Evolutionary conservation across 1,284 basidiomycete genomes (phyloP), one percentile per base, ranked within the genome.

Genomic region (Leccinum cinnamomeum): DNA sequence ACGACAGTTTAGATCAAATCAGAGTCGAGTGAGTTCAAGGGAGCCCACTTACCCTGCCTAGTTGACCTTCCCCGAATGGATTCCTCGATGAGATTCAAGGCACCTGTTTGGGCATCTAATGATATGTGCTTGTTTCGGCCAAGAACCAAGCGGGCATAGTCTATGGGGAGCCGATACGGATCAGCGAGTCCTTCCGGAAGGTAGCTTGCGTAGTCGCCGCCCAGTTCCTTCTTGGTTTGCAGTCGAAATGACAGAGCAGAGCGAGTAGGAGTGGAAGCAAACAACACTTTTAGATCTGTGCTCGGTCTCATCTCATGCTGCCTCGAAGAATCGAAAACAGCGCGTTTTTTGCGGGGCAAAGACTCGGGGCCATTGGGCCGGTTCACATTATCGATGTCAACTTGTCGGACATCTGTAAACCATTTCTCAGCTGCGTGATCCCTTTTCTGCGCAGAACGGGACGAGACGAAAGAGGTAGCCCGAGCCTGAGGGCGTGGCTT

Each of bases 201-300:
- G 64, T 81, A 82, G 33, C 78, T 78, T 14, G 79, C 75, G 67
- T 88, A 89, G 65, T 85, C 80, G 35, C 85, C 84, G 6, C 76
- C 82, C 14, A 68, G 69, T 68, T 83, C 81, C 60, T 72, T 70
- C 53, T 71, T 65, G 35, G 59, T 61, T 57, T 75, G 78, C 12
- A 75, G 46, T 56, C 65, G 70, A 33, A 51, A 33, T 46, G 58
- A 63, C 5, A 56, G 8, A 23, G 61, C 62, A 14, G 57, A 61
- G 28, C 20, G 55, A 33, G 30, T 12, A 33, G 60, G 37, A n/a
- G 61, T 12, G 16, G 64, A 28, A 60, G 63, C 16, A 58, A 74
- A 76, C 12, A 76, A 53, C 35, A 60, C 57, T 23, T 64, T 61
- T 23, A 74, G 23, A 56, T 75, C 60, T 35, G 74, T 76, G 56